These are phyloP conservation scores for Diospyros lotus DNA, from an alignment of 148 eudicot species.

Conservation along the genomic window DNA sequence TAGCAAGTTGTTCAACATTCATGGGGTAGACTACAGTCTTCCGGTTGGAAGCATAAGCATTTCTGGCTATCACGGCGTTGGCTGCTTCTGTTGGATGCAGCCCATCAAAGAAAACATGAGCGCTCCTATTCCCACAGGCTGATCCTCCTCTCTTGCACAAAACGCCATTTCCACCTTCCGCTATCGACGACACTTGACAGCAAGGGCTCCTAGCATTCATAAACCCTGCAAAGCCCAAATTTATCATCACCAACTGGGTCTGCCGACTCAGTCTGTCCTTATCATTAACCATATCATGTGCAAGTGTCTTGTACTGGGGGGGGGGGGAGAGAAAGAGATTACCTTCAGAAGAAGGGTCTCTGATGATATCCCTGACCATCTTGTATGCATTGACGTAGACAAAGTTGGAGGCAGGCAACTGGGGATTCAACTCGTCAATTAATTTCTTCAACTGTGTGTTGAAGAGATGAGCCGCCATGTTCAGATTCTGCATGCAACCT, in stretches of 20 bases:
- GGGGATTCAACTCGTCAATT: background rate
- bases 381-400: conserved; percentile 6
- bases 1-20: background rate
- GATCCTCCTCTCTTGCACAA: conserved; percentile 33
- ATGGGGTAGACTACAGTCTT: conserved; percentile 1
- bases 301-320: too few species aligned
- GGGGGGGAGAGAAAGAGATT: too few species aligned
- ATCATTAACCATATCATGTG: too few species aligned
- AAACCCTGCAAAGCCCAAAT: conserved; percentile 17
- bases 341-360: conserved; percentile 3
- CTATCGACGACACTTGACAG: conserved; percentile 17
- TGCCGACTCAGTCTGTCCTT: too few species aligned
- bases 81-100: conserved; percentile 50
- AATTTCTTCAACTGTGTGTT: background rate
- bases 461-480: conserved; percentile 10
- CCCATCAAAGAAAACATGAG: conserved; percentile 37
- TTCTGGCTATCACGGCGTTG: conserved; percentile 23
- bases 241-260: too few species aligned
- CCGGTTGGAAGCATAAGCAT: conserved; percentile 27
- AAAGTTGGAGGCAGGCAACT: conserved; percentile 7
- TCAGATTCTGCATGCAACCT: background rate
- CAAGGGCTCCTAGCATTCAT: conserved; percentile 12
- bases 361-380: conserved; percentile 3
- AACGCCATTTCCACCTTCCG: conserved; percentile 15
- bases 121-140: conserved; percentile 25